Evolutionary conservation across 2,329 filamentous ascomycete species (phyloP).

Genomic region (Thielaviopsis ethacetica): DNA sequence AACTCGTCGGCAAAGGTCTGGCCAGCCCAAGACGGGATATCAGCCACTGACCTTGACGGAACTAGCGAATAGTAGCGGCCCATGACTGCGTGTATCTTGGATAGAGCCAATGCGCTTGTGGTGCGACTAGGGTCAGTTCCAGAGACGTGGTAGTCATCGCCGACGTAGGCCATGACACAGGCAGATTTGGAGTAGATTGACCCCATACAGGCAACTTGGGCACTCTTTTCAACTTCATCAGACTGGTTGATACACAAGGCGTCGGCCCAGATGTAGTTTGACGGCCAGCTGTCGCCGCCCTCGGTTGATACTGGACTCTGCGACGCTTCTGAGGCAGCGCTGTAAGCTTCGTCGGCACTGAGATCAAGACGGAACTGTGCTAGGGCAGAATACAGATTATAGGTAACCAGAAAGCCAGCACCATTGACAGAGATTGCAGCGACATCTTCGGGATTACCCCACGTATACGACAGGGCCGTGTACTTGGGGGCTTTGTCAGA

Average conservation of each 20-base stretch:
- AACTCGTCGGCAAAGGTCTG: constrained; percentile 11
- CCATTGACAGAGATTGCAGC: constrained; percentile 15
- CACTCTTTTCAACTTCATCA: constrained; percentile 15
- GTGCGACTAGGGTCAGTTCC: not conserved
- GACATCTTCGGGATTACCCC: constrained; percentile 14
- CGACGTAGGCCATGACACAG: constrained; percentile 13
- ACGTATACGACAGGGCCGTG: constrained; percentile 17
- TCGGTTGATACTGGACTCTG: not conserved
- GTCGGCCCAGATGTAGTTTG: constrained; percentile 16
- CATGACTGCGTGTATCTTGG: constrained; percentile 12
- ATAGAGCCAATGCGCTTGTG: constrained; percentile 7
- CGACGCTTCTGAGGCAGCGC: not conserved
- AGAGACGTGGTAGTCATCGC: constrained; percentile 7
- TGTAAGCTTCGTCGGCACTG: constrained; percentile 7
- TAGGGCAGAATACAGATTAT: constrained; percentile 17
- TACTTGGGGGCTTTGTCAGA: constrained; percentile 12
- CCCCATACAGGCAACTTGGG: constrained; percentile 15
- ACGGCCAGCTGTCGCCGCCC: constrained; percentile 8
- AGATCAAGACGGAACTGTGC: constrained; percentile 15
- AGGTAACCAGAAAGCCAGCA: constrained; percentile 14
- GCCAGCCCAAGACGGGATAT: constrained; percentile 10
- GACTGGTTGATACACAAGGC: constrained; percentile 17
- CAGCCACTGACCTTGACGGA: constrained; percentile 1
- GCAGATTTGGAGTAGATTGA: constrained; percentile 15
- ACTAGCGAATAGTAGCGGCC: constrained; percentile 8